Evolutionary conservation across 371 early-diverging fungal species (phyloP).

Genomic region (Nematocida ironsii): DNA sequence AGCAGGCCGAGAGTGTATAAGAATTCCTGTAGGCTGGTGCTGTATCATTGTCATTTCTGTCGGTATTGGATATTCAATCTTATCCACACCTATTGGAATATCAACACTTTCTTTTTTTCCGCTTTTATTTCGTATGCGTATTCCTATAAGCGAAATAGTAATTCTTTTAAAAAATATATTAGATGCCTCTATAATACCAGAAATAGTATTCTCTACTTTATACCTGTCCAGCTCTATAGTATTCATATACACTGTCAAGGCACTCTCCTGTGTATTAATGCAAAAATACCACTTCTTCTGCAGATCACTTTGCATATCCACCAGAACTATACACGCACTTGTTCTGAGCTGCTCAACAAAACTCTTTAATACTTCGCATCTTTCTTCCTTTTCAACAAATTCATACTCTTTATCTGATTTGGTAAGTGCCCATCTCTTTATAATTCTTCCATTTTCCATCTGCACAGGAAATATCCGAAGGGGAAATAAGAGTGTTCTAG

Average conservation of each 20-base stretch:
- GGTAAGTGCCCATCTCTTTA: slow-evolving; percentile 38
- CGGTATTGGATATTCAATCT: slow-evolving; percentile 4
- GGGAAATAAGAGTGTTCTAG: not conserved
- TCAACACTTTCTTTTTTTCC: slow-evolving; percentile 44
- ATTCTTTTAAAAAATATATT: slow-evolving; percentile 6
- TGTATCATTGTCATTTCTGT: slow-evolving; percentile 18
- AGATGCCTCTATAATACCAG: slow-evolving; percentile 7
- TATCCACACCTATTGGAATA: slow-evolving; percentile 4
- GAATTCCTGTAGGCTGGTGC: not conserved
- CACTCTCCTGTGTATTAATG: slow-evolving; percentile 1
- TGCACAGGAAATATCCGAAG: slow-evolving; percentile 52
- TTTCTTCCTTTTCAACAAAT: slow-evolving; percentile 50
- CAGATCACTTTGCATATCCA: slow-evolving; percentile 6
- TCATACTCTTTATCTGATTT: slow-evolving; percentile 3
- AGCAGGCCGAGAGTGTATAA: not conserved
- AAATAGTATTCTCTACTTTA: not conserved
- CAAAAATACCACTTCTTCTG: not conserved
- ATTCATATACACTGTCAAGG: not conserved
- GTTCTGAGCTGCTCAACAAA: slow-evolving; percentile 36
- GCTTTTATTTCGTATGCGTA: slow-evolving; percentile 29
- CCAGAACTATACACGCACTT: slow-evolving; percentile 11
- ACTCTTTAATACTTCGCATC: not conserved
- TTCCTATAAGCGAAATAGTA: slow-evolving; percentile 20
- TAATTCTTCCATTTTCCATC: slow-evolving; percentile 15
- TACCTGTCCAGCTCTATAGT: not conserved